Evolutionary conservation across 495 filamentous ascomycete genomes (phyloP).

Genomic region (Tuber indicum): DNA sequence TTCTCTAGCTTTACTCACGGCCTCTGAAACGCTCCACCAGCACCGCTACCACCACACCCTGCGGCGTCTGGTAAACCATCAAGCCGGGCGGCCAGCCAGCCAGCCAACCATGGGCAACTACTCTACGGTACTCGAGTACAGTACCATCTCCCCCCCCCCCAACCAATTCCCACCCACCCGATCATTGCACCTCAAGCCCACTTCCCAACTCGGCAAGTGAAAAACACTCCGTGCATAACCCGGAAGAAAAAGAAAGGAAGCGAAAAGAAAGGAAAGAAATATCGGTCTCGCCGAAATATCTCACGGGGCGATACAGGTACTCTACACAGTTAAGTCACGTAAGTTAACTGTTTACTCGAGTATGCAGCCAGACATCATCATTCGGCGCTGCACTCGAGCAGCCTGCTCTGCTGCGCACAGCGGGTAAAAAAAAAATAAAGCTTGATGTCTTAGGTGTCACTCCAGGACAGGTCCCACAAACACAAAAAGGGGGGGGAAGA

Average conservation of each 20-base stretch:
- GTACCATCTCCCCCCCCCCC: background rate
- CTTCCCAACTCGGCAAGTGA: background rate
- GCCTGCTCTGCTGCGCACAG: background rate
- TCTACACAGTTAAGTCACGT: background rate
- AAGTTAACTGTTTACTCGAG: background rate
- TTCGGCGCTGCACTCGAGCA: background rate
- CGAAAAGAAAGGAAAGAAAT: background rate
- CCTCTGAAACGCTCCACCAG: background rate
- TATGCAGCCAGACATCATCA: background rate
- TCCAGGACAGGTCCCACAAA: background rate
- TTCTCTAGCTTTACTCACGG: background rate
- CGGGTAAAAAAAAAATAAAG: background rate
- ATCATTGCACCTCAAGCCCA: background rate
- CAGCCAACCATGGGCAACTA: background rate
- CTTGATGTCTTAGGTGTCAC: background rate
- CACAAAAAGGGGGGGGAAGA: background rate
- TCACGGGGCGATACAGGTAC: background rate
- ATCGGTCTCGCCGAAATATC: constrained; percentile 20
- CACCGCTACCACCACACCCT: background rate
- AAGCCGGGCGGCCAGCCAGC: background rate
- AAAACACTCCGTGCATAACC: background rate
- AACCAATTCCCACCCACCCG: background rate
- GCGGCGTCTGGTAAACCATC: background rate
- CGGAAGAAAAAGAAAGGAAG: constrained; percentile 8
- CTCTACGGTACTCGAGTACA: too few species aligned